These are phyloP conservation scores for Yamadazyma insecticola DNA, from an alignment of 805 yeast genomes.

Conservation along the genomic window DNA sequence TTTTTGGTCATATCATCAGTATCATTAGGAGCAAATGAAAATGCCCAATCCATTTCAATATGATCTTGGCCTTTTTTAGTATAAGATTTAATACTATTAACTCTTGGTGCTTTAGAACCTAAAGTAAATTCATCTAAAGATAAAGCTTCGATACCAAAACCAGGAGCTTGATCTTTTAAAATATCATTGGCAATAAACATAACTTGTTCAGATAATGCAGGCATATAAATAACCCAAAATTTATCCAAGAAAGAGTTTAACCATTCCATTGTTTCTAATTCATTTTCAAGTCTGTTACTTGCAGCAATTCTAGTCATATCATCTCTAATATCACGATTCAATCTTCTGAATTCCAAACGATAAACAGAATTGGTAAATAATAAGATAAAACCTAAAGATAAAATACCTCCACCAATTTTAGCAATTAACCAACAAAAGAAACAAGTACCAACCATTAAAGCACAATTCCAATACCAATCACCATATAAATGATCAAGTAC, in stretches of 20 bases:
- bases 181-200: slow-evolving; percentile 63
- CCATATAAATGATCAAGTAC: slow-evolving; percentile 65
- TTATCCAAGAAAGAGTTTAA: slow-evolving; percentile 70
- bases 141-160: slow-evolving; percentile 73
- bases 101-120: slow-evolving; percentile 77
- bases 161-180: slow-evolving; percentile 71
- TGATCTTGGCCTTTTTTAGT: slow-evolving; percentile 63
- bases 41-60: slow-evolving; percentile 82
- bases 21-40: slow-evolving; percentile 77
- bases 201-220: slow-evolving; percentile 74
- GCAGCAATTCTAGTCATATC: slow-evolving; percentile 66
- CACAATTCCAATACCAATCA: slow-evolving; percentile 70
- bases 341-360: slow-evolving; percentile 69
- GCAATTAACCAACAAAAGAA: slow-evolving; percentile 69
- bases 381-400: slow-evolving; percentile 57
- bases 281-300: slow-evolving; percentile 57
- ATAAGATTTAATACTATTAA: slow-evolving; percentile 67
- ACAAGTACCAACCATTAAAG: slow-evolving; percentile 63
- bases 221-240: slow-evolving; percentile 88
- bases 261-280: slow-evolving; percentile 77
- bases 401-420: slow-evolving; percentile 57
- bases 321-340: slow-evolving; percentile 69
- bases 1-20: slow-evolving; percentile 79
- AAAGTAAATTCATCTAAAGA: slow-evolving; percentile 73
- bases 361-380: slow-evolving; percentile 63